Conservation (phyloP, 306 rosid species). For the Prunus persica region DNA sequence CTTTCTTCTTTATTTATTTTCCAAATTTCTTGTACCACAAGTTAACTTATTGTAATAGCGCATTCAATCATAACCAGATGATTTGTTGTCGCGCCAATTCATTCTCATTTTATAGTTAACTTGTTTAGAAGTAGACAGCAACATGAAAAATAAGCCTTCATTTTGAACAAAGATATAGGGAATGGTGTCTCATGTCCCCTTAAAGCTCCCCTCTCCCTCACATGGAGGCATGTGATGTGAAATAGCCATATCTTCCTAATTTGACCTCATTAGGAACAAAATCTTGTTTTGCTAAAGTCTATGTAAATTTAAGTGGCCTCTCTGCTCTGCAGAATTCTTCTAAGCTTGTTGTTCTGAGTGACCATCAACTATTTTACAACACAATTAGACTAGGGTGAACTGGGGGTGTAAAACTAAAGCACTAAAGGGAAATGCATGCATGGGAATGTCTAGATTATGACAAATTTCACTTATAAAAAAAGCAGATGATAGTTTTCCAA, state of each 20-base stretch:
- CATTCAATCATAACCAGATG: constrained; percentile 9
- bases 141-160: constrained; percentile 2
- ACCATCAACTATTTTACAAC: too few species aligned
- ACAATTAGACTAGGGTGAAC: too few species aligned
- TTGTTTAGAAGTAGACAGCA: constrained; percentile 5
- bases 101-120: background rate
- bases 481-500: background rate
- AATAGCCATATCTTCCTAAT: too few species aligned
- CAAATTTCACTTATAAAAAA: background rate
- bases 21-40: too few species aligned
- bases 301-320: too few species aligned
- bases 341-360: too few species aligned
- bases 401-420: too few species aligned
- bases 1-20: too few species aligned
- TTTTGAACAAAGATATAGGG: constrained; percentile 17
- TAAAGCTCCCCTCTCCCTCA: background rate
- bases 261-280: too few species aligned
- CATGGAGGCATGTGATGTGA: constrained; percentile 13
- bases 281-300: background rate
- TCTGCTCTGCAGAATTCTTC: too few species aligned
- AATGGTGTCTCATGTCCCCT: constrained; percentile 20
- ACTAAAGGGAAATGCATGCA: background rate
- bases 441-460: background rate
- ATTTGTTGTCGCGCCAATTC: constrained; percentile 20
- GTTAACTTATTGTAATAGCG: background rate